Conservation (phyloP, 2,329 filamentous ascomycete species). For the Xylariaceae sp. region DNA sequence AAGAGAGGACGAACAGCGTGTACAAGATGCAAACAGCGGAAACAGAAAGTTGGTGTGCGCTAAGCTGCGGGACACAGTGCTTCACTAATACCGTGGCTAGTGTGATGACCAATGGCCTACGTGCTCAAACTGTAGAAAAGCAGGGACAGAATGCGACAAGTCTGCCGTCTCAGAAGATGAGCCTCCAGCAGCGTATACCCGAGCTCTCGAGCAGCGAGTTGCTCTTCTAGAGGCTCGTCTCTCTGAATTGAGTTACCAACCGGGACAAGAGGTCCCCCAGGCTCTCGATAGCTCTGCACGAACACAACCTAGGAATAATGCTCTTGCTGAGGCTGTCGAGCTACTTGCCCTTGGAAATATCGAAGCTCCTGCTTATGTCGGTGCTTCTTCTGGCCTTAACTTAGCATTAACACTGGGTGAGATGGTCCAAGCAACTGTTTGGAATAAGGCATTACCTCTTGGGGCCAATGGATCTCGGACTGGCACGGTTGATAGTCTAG, state of each 20-base stretch:
- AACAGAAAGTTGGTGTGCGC: slow-evolving; percentile 46
- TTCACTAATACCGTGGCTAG: slow-evolving; percentile 33
- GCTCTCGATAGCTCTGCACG: slow-evolving; percentile 16
- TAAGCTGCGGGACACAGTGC: neutral
- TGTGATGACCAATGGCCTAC: slow-evolving; percentile 52
- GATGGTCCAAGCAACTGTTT: slow-evolving; percentile 60
- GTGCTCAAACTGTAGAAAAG: slow-evolving; percentile 52
- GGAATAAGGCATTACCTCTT: slow-evolving; percentile 54
- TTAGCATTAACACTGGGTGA: slow-evolving; percentile 56
- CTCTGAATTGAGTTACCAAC: slow-evolving; percentile 26
- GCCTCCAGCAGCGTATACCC: slow-evolving; percentile 47
- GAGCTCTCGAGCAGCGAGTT: slow-evolving; percentile 49
- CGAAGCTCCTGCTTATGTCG: slow-evolving; percentile 56
- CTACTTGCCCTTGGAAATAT: slow-evolving; percentile 52
- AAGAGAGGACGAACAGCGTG: slow-evolving; percentile 53
- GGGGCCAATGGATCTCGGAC: slow-evolving; percentile 21
- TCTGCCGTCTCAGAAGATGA: slow-evolving; percentile 47
- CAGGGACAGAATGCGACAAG: slow-evolving; percentile 50
- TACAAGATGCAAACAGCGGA: slow-evolving; percentile 52
- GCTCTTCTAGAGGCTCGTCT: slow-evolving; percentile 47
- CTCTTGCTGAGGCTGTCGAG: slow-evolving; percentile 52
- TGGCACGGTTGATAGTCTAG: slow-evolving; percentile 15
- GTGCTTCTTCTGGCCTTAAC: slow-evolving; percentile 55
- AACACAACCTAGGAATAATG: slow-evolving; percentile 32
- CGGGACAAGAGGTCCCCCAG: slow-evolving; percentile 15